phyloP scores from a whole-genome alignment of 129 eudicot genomes.

The Chrysanthemum makinoi region DNA sequence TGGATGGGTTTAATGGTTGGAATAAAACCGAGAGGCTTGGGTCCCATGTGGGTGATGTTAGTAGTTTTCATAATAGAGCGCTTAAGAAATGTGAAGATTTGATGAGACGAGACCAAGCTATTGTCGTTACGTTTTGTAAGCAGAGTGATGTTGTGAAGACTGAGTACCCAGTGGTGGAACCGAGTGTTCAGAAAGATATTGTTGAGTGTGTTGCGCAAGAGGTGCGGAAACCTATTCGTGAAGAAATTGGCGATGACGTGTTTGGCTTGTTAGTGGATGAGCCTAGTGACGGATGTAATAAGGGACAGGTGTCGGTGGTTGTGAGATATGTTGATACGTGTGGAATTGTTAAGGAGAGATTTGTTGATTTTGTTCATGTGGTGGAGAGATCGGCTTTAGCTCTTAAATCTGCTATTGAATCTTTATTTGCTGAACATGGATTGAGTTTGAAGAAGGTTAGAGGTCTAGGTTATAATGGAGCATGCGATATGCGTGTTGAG shows the following conservation, averaged over 20 bases:
- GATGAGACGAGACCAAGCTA: conserved; percentile 3
- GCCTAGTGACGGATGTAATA: conserved; percentile 2
- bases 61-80: neutral
- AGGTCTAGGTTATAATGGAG: conserved; percentile 21
- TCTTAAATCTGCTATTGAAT: conserved; percentile 20
- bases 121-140: neutral
- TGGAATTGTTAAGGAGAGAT: conserved; percentile 26
- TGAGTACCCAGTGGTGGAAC: neutral
- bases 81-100: conserved; percentile 9
- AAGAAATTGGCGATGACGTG: conserved; percentile 7
- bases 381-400: conserved; percentile 4
- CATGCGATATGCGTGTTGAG: conserved; percentile 6
- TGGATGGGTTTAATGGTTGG: conserved; percentile 11
- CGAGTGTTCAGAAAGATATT: conserved; percentile 1
- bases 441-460: conserved; percentile 5
- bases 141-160: neutral
- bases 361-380: conserved; percentile 8
- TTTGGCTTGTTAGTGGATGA: conserved; percentile 18
- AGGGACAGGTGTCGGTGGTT: conserved; percentile 9
- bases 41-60: conserved; percentile 2
- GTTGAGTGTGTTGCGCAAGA: conserved; percentile 5
- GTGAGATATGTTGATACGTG: conserved; percentile 18
- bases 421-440: conserved; percentile 15
- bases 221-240: neutral
- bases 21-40: conserved; percentile 14